Base-by-base conservation (phyloP, 306 rosid species). In the Comarum palustre region DNA sequence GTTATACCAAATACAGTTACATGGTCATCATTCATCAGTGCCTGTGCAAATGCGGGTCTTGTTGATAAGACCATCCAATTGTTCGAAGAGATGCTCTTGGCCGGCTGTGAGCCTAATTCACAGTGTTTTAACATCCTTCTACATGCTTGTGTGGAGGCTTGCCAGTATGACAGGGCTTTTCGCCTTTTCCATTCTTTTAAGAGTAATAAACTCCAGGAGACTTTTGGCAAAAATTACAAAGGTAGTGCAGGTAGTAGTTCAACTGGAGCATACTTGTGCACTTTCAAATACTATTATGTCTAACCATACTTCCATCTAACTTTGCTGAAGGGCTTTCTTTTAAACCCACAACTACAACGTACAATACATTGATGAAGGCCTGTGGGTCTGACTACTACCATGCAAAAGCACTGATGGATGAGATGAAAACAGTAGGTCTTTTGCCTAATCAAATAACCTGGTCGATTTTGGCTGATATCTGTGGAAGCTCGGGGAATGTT, bases 31-130 rank as follows among this genome's bases (percentile, higher is more conserved):
- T 81, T 91, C 78, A 94, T 94, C 87, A 94, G 77, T 74, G 96
- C 98, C 76, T 91, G 96, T 73, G 96, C 98, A 73, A 94, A 91
- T 79, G 91, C 94, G n/a, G 98, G 97, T 78, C 92, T 86, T 47
- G 94, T 89, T 42, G 96, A 91, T 82, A 86, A 84, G 83, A 79
- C 98, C 66, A 87, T 94, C 78, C 87, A 85, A 58, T 79, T 94
- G 75, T 94, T 94, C 65, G 97, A 91, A 80, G 98, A 94, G 84
- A 91, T 91, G 98, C 83, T 94, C 72, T 81, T 77, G 86, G 82
- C 89, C 38, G 90, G 91, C 77, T 91, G 91, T 22, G 87, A 94
- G 75, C 98, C 98, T 57, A 94, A 94, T 77, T 76, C 97, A 13
- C 98, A 86, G 83, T 91, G 96, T 78, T 91, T 90, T 75, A 94